These are phyloP conservation scores for Phytophthora palmivora DNA, from an alignment of 352 stramenopile genomes.

Conservation along the genomic window DNA sequence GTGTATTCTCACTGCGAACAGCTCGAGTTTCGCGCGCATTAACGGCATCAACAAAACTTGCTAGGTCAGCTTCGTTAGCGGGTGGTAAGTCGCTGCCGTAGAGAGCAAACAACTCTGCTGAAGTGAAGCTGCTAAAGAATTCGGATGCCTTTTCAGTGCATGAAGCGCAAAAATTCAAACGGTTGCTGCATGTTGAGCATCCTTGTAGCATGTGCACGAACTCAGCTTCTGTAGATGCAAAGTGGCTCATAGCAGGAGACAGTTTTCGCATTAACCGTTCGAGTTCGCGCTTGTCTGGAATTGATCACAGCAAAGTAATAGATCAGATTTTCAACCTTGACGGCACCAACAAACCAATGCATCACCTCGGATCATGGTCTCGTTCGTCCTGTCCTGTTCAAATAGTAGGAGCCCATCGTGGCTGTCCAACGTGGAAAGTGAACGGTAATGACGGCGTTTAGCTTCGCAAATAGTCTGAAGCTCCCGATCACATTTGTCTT, in stretches of 20 bases:
- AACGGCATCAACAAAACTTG: slow-evolving; percentile 49
- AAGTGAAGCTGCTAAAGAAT: slow-evolving; percentile 69
- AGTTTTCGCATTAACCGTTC: slow-evolving; percentile 70
- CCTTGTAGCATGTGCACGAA: slow-evolving; percentile 65
- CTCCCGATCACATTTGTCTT: slow-evolving; percentile 61
- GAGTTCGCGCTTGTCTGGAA: slow-evolving; percentile 61
- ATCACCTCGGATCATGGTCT: slow-evolving; percentile 46
- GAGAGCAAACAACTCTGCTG: slow-evolving; percentile 54
- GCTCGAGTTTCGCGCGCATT: slow-evolving; percentile 45
- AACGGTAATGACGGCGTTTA: slow-evolving; percentile 31
- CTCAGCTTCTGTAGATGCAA: slow-evolving; percentile 56
- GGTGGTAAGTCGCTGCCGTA: slow-evolving; percentile 66
- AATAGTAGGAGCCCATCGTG: slow-evolving; percentile 36
- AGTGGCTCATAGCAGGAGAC: slow-evolving; percentile 66
- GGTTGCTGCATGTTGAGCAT: slow-evolving; percentile 61
- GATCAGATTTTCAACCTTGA: slow-evolving; percentile 3
- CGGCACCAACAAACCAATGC: not conserved
- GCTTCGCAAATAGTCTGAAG: slow-evolving; percentile 53
- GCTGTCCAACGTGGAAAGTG: slow-evolving; percentile 22
- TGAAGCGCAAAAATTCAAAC: slow-evolving; percentile 56
- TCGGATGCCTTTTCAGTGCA: slow-evolving; percentile 61
- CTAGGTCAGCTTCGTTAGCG: slow-evolving; percentile 53
- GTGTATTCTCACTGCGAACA: slow-evolving; percentile 22
- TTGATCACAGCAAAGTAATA: no score
- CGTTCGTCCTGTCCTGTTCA: slow-evolving; percentile 49